A percentile compares a stretch with the other conserved stretches of the same genome.
phyloP scores from a whole-genome alignment of 192 early-diverging fungal species.

The Coemansia biformis region DNA sequence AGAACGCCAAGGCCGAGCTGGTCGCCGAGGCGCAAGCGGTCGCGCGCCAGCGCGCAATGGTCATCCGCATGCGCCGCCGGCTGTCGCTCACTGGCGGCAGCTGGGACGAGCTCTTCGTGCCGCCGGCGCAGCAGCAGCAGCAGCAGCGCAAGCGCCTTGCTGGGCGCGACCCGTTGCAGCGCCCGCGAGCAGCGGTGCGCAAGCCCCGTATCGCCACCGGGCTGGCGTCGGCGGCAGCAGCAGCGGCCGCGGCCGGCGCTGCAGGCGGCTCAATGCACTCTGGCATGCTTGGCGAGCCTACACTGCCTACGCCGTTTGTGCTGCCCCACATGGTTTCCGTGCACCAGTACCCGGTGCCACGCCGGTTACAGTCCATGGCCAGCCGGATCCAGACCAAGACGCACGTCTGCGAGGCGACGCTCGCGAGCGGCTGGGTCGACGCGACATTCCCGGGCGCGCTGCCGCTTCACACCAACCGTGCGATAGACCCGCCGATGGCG shows the following conservation, averaged over 20 bases:
- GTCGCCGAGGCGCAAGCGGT: conserved; percentile 63
- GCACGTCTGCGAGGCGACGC: conserved; percentile 8
- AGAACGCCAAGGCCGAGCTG: conserved; percentile 68
- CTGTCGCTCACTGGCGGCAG: conserved; percentile 3
- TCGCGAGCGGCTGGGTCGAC: conserved; percentile 29
- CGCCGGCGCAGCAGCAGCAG: conserved; percentile 23
- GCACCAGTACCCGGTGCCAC: conserved; percentile 28
- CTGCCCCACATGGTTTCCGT: conserved; percentile 35
- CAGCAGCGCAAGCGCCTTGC: conserved; percentile 22
- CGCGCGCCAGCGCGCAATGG: conserved; percentile 14
- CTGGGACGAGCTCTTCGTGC: conserved; percentile 43
- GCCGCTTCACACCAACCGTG: conserved; percentile 10
- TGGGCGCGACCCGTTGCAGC: conserved; percentile 22
- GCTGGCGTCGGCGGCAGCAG: conserved; percentile 13
- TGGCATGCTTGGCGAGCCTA: conserved; percentile 1
- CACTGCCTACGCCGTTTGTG: conserved; percentile 27
- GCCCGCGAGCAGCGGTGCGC: conserved; percentile 12
- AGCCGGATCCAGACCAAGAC: conserved; percentile 15
- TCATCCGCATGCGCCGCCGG: conserved; percentile 38
- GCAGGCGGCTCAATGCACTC: not conserved
- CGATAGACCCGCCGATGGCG: conserved; percentile 4
- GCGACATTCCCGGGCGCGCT: conserved; percentile 18
- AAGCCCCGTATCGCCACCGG: conserved; percentile 21
- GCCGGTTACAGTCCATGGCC: conserved; percentile 11
- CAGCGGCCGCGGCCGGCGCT: conserved; percentile 5